Percentiles rank a stretch among this genome's conserved stretches.
These are phyloP conservation scores for Leishmania tarentolae DNA, from an alignment of 208 protist genomes.

Conservation along the genomic window DNA sequence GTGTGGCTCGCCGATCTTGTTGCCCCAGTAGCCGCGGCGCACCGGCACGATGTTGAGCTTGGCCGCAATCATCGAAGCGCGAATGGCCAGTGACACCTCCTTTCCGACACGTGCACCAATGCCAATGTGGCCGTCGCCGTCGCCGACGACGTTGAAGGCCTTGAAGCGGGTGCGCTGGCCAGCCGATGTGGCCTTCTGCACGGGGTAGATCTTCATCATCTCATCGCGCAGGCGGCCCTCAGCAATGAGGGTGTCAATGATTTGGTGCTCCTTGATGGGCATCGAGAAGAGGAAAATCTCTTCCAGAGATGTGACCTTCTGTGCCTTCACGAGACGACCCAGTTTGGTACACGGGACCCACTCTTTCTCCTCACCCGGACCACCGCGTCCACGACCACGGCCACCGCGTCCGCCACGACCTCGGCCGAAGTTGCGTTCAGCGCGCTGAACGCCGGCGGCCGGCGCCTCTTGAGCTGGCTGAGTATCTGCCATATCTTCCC, in stretches of 20 bases:
- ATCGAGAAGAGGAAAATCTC: constrained; percentile 99
- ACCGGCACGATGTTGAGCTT: constrained; percentile 99
- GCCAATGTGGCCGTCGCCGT: constrained; percentile 98
- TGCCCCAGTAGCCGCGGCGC: constrained; percentile 99
- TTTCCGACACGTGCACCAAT: constrained; percentile 99
- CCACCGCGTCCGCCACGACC: constrained; percentile 7
- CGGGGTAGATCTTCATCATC: constrained; percentile 99
- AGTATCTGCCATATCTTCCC: constrained; percentile 29
- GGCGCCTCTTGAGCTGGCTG: constrained; percentile 26
- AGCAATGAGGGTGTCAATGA: constrained; percentile 98
- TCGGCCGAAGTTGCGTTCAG: constrained; percentile 12
- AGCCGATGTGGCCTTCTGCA: constrained; percentile 99
- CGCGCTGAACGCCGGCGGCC: constrained; percentile 14
- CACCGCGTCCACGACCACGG: constrained; percentile 30
- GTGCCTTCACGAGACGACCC: constrained; percentile 96
- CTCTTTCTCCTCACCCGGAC: constrained; percentile 83
- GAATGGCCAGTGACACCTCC: constrained; percentile 99
- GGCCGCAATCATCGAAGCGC: constrained; percentile 97
- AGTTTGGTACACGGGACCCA: constrained; percentile 99
- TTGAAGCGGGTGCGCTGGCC: constrained; percentile 99
- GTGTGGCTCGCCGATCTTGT: constrained; percentile 98
- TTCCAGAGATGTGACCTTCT: constrained; percentile 97
- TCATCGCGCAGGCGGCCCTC: constrained; percentile 85
- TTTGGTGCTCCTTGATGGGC: constrained; percentile 99
- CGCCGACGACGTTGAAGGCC: constrained; percentile 99